Evolutionary conservation across 176 grass and related monocot species (phyloP).

Genomic region (Metroxylon sagu): DNA sequence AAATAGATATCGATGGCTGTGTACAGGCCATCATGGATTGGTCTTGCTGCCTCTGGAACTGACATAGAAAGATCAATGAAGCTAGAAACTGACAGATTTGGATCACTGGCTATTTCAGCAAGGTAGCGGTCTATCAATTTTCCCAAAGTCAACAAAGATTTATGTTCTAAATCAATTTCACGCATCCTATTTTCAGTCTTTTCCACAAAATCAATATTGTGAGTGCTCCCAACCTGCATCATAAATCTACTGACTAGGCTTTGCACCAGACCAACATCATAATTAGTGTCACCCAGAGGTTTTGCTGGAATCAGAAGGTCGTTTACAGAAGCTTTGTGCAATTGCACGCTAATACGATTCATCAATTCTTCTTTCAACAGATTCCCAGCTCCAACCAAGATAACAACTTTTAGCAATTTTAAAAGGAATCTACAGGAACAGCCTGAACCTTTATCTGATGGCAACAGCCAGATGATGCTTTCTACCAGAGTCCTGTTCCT

Average conservation of each 20-base stretch:
- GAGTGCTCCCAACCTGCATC: conserved; percentile 32
- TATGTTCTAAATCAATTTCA: conserved; percentile 52
- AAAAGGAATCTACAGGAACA: conserved; percentile 95
- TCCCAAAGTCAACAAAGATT: conserved; percentile 63
- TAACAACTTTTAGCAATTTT: conserved; percentile 84
- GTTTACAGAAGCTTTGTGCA: conserved; percentile 80
- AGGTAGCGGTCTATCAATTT: conserved; percentile 79
- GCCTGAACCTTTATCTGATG: conserved; percentile 78
- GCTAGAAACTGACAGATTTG: conserved; percentile 52
- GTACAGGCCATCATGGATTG: conserved; percentile 74
- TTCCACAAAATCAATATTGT: conserved; percentile 37
- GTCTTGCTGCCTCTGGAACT: conserved; percentile 63
- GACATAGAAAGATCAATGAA: conserved; percentile 66
- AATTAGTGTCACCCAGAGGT: conserved; percentile 29
- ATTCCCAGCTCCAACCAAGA: conserved; percentile 59
- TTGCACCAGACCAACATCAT: conserved; percentile 62
- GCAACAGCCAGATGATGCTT: conserved; percentile 85
- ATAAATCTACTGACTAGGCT: conserved; percentile 76
- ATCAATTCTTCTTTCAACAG: conserved; percentile 76
- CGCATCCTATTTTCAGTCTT: conserved; percentile 68
- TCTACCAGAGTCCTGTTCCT: conserved; percentile 74
- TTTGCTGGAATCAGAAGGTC: conserved; percentile 68
- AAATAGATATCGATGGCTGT: conserved; percentile 85
- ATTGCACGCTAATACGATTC: conserved; percentile 55
- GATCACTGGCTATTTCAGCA: conserved; percentile 74